Base-by-base conservation (phyloP, 1,284 basidiomycete genomes). In the Cutaneotrichosporon curvatum region DNA sequence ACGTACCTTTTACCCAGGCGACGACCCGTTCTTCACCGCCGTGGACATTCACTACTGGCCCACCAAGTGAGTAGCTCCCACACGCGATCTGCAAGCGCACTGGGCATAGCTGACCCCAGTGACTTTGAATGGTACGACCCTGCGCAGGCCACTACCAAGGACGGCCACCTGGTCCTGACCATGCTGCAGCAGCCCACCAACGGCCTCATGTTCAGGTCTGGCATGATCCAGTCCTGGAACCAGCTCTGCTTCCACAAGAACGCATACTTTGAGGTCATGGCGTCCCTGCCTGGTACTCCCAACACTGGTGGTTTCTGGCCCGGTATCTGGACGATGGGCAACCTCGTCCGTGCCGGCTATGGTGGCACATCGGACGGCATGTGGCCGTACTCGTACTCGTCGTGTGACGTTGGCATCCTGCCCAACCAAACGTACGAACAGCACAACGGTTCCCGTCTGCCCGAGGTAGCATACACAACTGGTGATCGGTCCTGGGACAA, bases 141-240 rank as follows among this genome's bases (percentile, higher is more conserved):
- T 2, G 78, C 75, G 7, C 83, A 85, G 3, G 75, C 91, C 45
- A 86, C 80, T 2, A 98, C 94, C 3, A 73, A 73, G 45, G 76
- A 81, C 58, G 94, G 94, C n/a, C 75, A 81, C 34, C 78, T 98
- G 30, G 77, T 85, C 59, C 83, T 98, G 61, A 88, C 84, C 0
- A 71, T 94, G 48, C 79, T 76, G 0, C 60, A 80, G 58, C 81
- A 81, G 60, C 61, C 74, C 39, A 84, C 76, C 37, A 83, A 96
- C 69, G 79, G 78, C 48, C 75, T 96, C 53, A 73, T 87, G 60
- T 94, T 84, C 67, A 76, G 81, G 43, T 73, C 72, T 9, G 78
- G 75, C 22, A 75, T 76, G 73, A 45, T 78, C 16, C 74, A 74
- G 50, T 67, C 70, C 0, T 78, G 76, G 76, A 78, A 78, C 59